Evolutionary conservation across 2,329 filamentous ascomycete species (phyloP).

Genomic region (Pseudogymnoascus sp.): DNA sequence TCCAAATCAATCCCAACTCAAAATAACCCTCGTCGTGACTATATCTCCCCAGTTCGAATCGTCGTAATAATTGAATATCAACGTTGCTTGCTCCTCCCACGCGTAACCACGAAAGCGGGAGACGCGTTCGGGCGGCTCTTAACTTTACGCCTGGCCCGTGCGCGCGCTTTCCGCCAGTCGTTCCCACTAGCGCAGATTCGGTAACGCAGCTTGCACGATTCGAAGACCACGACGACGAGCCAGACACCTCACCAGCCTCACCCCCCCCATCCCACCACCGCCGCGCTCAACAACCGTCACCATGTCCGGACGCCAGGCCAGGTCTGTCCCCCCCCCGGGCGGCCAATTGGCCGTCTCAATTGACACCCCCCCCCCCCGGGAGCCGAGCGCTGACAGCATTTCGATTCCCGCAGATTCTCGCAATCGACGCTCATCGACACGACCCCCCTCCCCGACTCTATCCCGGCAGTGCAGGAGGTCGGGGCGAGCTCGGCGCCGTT

Average conservation of each 20-base stretch:
- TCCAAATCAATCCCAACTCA: neutral
- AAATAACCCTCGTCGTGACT: too few species aligned
- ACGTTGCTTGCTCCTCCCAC: neutral
- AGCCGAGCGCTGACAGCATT: constrained; percentile 20
- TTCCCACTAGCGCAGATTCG: constrained; percentile 23
- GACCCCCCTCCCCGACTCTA: constrained; percentile 83
- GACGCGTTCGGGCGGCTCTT: neutral
- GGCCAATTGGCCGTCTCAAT: constrained; percentile 16
- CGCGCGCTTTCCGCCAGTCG: neutral
- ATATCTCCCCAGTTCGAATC: neutral
- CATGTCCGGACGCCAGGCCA: constrained; percentile 53
- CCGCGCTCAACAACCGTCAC: constrained; percentile 33
- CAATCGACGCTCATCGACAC: constrained; percentile 90
- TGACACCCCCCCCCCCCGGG: neutral
- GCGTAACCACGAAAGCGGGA: neutral
- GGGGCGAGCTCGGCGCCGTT: constrained; percentile 89
- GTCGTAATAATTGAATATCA: neutral
- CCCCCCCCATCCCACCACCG: constrained; percentile 22
- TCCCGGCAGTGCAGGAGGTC: constrained; percentile 89
- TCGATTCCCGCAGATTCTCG: constrained; percentile 63
- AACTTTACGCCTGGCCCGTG: neutral
- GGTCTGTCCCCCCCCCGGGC: constrained; percentile 35
- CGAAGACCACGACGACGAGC: neutral
- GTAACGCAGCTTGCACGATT: neutral
- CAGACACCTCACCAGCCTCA: constrained; percentile 17